These are phyloP conservation scores for Pythium phragmiticola DNA, from an alignment of 352 stramenopile genomes.

Conservation along the genomic window DNA sequence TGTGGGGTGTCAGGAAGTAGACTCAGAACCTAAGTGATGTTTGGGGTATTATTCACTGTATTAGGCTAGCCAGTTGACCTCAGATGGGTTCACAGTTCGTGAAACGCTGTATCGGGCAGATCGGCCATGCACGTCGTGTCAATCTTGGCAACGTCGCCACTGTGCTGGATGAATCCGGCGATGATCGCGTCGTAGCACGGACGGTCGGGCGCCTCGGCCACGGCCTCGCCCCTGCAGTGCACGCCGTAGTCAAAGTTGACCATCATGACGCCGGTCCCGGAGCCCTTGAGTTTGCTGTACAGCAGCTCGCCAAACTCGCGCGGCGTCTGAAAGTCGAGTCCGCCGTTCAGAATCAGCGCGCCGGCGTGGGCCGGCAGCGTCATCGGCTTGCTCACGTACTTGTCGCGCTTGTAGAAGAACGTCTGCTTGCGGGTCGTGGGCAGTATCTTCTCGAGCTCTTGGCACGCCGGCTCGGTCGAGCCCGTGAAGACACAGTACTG, in stretches of 20 bases:
- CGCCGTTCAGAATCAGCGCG: constrained; percentile 34
- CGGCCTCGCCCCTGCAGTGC: constrained; percentile 23
- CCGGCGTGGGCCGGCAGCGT: constrained; percentile 26
- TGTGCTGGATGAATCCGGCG: constrained; percentile 22
- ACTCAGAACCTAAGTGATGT: no score
- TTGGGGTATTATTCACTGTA: no score
- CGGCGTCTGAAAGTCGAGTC: constrained; percentile 31
- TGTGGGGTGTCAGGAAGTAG: no score
- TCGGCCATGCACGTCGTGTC: constrained; percentile 23
- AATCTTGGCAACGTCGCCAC: constrained; percentile 14
- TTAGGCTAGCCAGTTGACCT: no score
- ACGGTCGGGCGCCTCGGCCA: neutral
- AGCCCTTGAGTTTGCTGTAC: constrained; percentile 24
- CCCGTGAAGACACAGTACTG: constrained; percentile 25
- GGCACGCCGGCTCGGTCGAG: constrained; percentile 3
- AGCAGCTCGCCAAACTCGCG: constrained; percentile 24
- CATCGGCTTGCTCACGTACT: constrained; percentile 31
- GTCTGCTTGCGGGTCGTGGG: neutral
- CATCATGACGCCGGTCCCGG: constrained; percentile 22
- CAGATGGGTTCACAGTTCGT: no score
- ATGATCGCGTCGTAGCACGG: constrained; percentile 27
- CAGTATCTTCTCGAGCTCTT: neutral
- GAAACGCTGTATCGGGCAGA: constrained; percentile 1
- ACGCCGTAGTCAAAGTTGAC: constrained; percentile 31
- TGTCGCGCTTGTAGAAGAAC: constrained; percentile 35